These are phyloP conservation scores for Nitzschia sp. DNA, from an alignment of 108 stramenopile genomes.

Conservation along the genomic window DNA sequence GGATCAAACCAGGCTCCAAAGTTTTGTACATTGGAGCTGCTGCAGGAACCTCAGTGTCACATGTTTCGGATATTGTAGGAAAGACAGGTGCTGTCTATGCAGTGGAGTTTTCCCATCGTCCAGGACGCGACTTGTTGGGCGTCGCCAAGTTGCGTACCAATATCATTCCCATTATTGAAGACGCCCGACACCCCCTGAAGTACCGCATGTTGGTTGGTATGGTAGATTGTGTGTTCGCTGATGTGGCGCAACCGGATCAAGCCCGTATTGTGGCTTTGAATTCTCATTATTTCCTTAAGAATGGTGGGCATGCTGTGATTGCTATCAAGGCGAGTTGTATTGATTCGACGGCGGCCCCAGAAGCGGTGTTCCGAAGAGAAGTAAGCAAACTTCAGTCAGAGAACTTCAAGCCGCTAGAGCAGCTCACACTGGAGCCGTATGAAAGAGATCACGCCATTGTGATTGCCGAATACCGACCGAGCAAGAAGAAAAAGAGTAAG, in stretches of 20 bases:
- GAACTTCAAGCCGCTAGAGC: constrained; percentile 98
- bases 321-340: constrained; percentile 99
- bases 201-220: constrained; percentile 99
- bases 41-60: constrained; percentile 98
- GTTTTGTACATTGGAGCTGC: constrained; percentile 99
- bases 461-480: constrained; percentile 95
- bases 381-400: constrained; percentile 93
- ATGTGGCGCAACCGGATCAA: constrained; percentile 99
- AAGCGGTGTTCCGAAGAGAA: constrained; percentile 97
- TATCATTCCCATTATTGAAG: constrained; percentile 99
- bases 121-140: constrained; percentile 98
- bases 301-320: constrained; percentile 98
- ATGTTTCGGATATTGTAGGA: constrained; percentile 99
- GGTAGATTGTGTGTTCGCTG: constrained; percentile 99
- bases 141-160: constrained; percentile 99
- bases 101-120: constrained; percentile 99
- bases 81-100: constrained; percentile 97
- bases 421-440: constrained; percentile 99
- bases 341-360: constrained; percentile 98
- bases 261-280: constrained; percentile 99
- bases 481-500: constrained; percentile 83
- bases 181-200: constrained; percentile 99
- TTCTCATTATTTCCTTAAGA: constrained; percentile 99
- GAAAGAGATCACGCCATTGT: constrained; percentile 99
- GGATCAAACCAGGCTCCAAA: constrained; percentile 96